Evolutionary conservation across 495 filamentous ascomycete species (phyloP), one percentile per base, ranked within the genome.

Genomic region (Aspergillus conjunctus): DNA sequence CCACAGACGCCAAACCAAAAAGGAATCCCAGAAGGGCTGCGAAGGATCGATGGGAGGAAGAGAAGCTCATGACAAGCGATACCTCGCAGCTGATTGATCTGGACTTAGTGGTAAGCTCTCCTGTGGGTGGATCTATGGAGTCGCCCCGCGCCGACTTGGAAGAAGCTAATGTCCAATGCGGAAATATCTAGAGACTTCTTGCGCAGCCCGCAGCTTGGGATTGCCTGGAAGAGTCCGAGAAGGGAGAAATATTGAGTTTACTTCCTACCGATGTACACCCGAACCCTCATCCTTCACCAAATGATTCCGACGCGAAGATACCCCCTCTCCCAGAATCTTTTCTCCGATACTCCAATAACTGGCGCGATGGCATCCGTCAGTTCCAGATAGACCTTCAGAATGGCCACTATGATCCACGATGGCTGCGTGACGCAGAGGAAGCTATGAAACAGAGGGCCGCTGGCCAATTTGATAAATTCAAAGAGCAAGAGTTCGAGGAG

Each of bases 381-480:
- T 87, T 82, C 56, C 83, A 87, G 60, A 71, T 85, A 17, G 83
- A 90, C 64, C 77, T 93, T 3, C 63, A 73, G 31, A 71, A 79
- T 31, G 90, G 90, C 34, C 80, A 77, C 17, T 84, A 88, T 62
- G 83, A 85, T 61, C 80, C 83, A 0, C 79, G 82, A 61, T 94
- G 91, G 91, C 77, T 87, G 52, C 71, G 64, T 10, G 75, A 88
- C 61, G 91, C 90, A 4, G 81, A 82, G 65, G 63, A 75, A 44
- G 89, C 90, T 7, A 82, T 87, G 67, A 66, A 79, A 55, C 76
- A 85, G 64, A 83, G 91, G 48, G 73, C 75, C n/a, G 70, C 77
- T 2, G 91, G 91, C n/a, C 75, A 82, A 18, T 93, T 88, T 63
- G 86, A 93, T 60, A 73, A 81, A 7, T 90, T 83, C 69, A 87